Base-by-base conservation (phyloP, 2,329 filamentous ascomycete species). In the Aspergillus aculeatinus region DNA sequence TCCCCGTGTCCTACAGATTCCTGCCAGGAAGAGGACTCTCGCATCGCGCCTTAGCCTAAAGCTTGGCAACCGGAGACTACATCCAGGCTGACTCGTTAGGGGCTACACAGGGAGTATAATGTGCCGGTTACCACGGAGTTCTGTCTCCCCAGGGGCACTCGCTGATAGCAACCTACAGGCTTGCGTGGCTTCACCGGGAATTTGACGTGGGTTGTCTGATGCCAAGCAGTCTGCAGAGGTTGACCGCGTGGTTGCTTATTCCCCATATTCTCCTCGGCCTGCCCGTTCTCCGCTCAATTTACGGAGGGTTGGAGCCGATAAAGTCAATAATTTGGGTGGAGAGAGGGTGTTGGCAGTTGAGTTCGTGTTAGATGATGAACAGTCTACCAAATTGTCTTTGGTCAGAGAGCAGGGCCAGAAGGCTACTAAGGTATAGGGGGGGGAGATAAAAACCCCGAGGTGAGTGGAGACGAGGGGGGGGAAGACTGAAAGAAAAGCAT, bases 41-140 rank as follows among this genome's bases (percentile, higher is more conserved):
- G 25, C 6, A 54, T 48, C 33, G 42, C 33, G 51, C 42, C 35
- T 39, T 16, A 25, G 35, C 53, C 53, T 16, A 55, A 55, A 55
- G 53, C 53, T 55, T 55, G 53, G 53, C 53, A 55, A 55, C 53
- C 23, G 31, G 27, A 48, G 53, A 25, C 42, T 55, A 29, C 44
- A 48, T 42, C 53, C 33, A 55, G 53, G 33, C 27, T 12, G 53
- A 48, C 23, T 55, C 53, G 48, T 55, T 48, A 55, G 42, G 39
- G 39, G 39, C 14, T 42, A n/a, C 19, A 42, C 39, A 42, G 19
- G 39, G 39, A 16, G 16, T 42, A 42, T 42, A 16, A 14, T 19
- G 39, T 42, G 39, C 19, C 21, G 39, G 52, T 33, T 31, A 33
- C 19, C 42, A 48, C 42, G 53, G 42, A 9, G 42, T 29, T 4